These are phyloP conservation scores for Penicillium sp. DNA, from an alignment of 2,329 filamentous ascomycete genomes.

Conservation along the genomic window DNA sequence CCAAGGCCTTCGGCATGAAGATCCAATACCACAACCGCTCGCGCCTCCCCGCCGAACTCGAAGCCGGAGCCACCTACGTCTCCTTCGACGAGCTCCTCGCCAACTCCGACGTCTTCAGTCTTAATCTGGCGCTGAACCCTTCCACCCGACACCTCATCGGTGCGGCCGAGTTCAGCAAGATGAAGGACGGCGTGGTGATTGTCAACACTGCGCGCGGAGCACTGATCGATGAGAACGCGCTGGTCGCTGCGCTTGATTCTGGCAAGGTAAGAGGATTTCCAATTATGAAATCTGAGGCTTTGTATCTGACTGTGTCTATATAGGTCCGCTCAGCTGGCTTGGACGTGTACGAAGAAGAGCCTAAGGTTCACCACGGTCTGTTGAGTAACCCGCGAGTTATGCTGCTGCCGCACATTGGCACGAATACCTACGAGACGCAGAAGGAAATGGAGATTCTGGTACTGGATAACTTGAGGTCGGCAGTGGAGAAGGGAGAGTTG, in stretches of 20 bases:
- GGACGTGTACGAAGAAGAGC: constrained; percentile 52
- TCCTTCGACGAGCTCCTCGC: constrained; percentile 50
- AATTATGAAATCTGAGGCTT: not conserved
- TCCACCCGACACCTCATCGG: constrained; percentile 51
- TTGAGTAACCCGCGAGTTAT: constrained; percentile 50
- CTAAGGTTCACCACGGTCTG: constrained; percentile 50
- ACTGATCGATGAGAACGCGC: constrained; percentile 50
- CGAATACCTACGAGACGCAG: constrained; percentile 61
- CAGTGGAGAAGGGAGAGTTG: constrained; percentile 58
- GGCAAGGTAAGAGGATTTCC: constrained; percentile 40
- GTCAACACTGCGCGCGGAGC: constrained; percentile 49
- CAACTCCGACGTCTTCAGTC: constrained; percentile 48
- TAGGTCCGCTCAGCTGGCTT: constrained; percentile 47
- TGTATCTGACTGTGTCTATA: not conserved
- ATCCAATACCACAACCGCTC: constrained; percentile 52
- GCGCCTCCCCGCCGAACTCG: constrained; percentile 42
- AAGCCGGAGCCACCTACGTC: constrained; percentile 46
- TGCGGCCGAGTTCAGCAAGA: constrained; percentile 46
- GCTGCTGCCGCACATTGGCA: constrained; percentile 62
- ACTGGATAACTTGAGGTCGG: constrained; percentile 58
- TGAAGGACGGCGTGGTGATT: constrained; percentile 49
- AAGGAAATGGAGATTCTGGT: constrained; percentile 63
- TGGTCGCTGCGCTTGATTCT: constrained; percentile 47
- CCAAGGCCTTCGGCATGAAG: constrained; percentile 49
- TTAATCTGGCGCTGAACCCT: constrained; percentile 48